phyloP scores from a whole-genome alignment of 2,329 filamentous ascomycete genomes.

The Alternaria rosae region DNA sequence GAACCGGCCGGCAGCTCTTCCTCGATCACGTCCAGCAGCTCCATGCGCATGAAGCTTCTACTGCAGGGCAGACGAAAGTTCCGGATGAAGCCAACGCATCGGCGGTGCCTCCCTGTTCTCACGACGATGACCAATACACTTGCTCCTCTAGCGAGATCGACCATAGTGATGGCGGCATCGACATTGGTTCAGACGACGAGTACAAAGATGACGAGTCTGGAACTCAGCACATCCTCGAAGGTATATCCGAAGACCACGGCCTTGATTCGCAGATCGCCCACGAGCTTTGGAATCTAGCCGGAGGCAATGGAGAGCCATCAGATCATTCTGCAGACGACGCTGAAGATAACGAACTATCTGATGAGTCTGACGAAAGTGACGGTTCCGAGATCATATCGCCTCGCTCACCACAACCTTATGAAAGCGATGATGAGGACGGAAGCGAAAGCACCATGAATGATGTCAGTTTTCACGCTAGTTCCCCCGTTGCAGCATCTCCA shows the following conservation, averaged over 20 bases:
- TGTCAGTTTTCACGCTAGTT: not conserved
- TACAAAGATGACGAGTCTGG: not conserved
- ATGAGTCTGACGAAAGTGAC: not conserved
- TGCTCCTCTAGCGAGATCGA: not conserved
- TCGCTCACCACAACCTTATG: not conserved
- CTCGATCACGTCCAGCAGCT: not conserved
- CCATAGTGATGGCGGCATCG: not conserved
- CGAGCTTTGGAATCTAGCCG: not conserved
- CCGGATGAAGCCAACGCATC: not conserved
- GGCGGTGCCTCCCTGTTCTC: not conserved
- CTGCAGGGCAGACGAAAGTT: not conserved
- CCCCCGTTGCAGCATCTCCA: not conserved
- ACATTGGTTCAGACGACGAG: not conserved
- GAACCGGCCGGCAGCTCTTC: not conserved
- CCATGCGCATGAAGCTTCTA: not conserved
- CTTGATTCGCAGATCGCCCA: not conserved
- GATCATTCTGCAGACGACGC: not conserved
- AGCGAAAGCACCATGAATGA: not conserved
- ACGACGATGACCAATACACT: not conserved
- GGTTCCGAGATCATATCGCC: not conserved
- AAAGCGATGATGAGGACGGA: not conserved
- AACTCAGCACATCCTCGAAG: rapidly evolving
- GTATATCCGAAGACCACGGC: not conserved
- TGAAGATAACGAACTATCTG: not conserved
- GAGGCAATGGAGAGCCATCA: not conserved